A percentile compares a stretch with the other conserved stretches of the same genome.
Conservation (phyloP, 176 grass and related monocot genomes). For the Eleusine coracana region DNA sequence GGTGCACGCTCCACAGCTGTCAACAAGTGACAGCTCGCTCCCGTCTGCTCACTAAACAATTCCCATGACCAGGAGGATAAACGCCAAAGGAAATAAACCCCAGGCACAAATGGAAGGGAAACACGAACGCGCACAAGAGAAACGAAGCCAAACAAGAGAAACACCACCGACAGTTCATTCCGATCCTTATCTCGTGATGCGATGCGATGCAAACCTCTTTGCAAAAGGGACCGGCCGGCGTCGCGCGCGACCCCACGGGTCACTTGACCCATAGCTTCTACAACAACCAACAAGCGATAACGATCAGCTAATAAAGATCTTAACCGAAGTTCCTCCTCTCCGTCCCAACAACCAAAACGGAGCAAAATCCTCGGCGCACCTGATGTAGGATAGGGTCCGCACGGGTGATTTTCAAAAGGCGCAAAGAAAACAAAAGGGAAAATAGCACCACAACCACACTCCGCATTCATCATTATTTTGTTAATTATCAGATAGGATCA, state of each 20-base stretch:
- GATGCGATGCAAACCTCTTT: background rate
- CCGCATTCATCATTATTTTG: background rate
- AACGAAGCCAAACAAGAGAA: background rate
- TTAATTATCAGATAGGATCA: background rate
- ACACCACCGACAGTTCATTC: conserved; percentile 2
- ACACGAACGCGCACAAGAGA: background rate
- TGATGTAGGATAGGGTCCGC: background rate
- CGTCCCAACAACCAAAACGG: conserved; percentile 27
- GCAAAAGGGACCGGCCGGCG: background rate
- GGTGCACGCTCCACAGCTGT: background rate
- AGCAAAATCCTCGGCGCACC: background rate
- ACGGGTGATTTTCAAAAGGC: background rate
- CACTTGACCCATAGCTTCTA: background rate
- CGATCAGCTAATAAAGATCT: conserved; percentile 5
- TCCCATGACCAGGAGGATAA: background rate
- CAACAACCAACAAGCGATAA: conserved; percentile 16
- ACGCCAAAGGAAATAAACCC: background rate
- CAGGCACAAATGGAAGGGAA: background rate
- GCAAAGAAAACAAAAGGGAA: background rate
- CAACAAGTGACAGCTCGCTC: background rate
- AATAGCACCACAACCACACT: background rate
- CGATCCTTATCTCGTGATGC: conserved; percentile 39
- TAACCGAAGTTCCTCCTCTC: background rate
- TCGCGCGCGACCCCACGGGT: background rate
- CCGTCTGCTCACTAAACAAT: background rate